These are phyloP conservation scores for Casuarina equisetifolia DNA, from an alignment of 306 rosid genomes.

Conservation along the genomic window DNA sequence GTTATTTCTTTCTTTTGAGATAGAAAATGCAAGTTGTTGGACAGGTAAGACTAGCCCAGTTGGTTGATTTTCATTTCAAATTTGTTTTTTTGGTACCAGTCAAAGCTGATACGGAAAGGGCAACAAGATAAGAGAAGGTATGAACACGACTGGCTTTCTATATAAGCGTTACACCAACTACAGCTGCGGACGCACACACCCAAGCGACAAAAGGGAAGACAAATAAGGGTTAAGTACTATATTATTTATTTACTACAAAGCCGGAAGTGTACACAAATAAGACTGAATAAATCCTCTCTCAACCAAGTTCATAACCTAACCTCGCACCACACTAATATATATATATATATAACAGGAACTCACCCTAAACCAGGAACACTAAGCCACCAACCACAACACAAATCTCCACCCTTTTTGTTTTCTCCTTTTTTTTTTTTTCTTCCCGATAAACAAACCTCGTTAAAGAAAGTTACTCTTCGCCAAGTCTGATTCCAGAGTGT, in stretches of 20 bases:
- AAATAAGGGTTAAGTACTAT: neutral
- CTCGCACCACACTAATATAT: constrained; percentile 1
- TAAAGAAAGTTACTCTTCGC: neutral
- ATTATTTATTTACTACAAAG: neutral
- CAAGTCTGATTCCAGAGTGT: neutral
- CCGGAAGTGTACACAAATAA: neutral
- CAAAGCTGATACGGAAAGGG: too few relatives aligned
- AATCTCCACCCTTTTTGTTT: neutral
- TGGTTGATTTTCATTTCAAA: too few relatives aligned
- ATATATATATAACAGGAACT: neutral
- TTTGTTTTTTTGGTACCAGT: too few relatives aligned
- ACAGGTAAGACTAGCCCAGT: too few relatives aligned
- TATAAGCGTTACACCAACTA: too few relatives aligned
- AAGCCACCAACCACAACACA: neutral
- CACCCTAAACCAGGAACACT: constrained; percentile 2
- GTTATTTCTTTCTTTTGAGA: too few relatives aligned
- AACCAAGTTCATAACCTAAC: constrained; percentile 3
- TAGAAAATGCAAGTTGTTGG: too few relatives aligned
- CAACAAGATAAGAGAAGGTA: too few relatives aligned
- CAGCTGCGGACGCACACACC: too few relatives aligned
- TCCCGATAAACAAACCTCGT: neutral
- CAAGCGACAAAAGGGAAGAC: neutral
- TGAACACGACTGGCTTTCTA: too few relatives aligned
- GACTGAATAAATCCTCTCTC: neutral
- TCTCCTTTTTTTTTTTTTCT: neutral